A percentile compares a stretch with the other conserved stretches of the same genome.
Conservation (phyloP, 129 eudicot species). For the Flaveria ramosissima region DNA sequence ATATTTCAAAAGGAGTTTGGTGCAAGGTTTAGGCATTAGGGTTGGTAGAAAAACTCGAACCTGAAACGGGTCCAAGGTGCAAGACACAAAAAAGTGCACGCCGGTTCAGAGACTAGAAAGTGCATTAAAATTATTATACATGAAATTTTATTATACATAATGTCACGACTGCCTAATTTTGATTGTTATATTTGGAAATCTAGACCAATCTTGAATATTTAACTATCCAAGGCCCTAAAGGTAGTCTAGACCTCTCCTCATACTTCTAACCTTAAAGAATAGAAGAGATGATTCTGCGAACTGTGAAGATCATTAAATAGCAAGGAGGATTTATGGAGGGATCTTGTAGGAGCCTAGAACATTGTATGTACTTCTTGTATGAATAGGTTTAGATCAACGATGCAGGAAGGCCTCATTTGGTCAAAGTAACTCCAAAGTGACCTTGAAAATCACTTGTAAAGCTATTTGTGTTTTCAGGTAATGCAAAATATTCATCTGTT, state of each 20-base stretch:
- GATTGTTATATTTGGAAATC: too few relatives aligned
- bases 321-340: background rate
- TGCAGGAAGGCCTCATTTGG: background rate
- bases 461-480: background rate
- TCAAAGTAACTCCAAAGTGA: background rate
- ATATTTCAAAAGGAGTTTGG: background rate
- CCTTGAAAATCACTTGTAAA: background rate
- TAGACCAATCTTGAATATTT: too few relatives aligned
- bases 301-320: too few relatives aligned
- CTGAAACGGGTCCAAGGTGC: background rate
- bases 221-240: too few relatives aligned
- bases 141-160: background rate
- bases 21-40: conserved; percentile 12
- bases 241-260: too few relatives aligned
- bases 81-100: background rate
- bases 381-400: background rate
- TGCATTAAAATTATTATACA: too few relatives aligned
- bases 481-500: background rate
- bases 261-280: too few relatives aligned
- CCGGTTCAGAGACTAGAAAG: too few relatives aligned
- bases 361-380: too few relatives aligned
- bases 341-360: too few relatives aligned
- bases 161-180: background rate
- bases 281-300: too few relatives aligned
- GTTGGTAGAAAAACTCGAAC: background rate